Conservation (phyloP, 2,329 filamentous ascomycete genomes). For the Pyricularia sp. region DNA sequence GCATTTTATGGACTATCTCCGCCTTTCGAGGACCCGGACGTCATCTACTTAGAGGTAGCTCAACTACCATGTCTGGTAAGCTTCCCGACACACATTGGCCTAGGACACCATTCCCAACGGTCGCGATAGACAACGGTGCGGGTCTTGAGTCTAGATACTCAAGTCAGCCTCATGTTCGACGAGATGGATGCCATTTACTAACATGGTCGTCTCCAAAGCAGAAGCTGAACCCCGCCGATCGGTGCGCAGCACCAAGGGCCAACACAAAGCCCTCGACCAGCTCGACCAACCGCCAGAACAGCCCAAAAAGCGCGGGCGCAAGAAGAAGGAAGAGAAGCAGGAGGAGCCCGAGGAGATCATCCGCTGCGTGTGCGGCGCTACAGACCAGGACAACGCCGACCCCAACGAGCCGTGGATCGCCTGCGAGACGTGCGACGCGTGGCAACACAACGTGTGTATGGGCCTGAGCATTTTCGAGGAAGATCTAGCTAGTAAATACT, state of each 20-base stretch:
- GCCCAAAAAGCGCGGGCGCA: constrained; percentile 35
- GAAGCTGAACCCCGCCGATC: constrained; percentile 78
- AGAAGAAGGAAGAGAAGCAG: constrained; percentile 50
- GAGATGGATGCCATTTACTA: not conserved
- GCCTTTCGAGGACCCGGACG: not conserved
- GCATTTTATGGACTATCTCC: not conserved
- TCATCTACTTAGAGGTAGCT: not conserved
- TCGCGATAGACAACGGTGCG: not conserved
- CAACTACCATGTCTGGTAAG: constrained; percentile 8
- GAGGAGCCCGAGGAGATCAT: constrained; percentile 60
- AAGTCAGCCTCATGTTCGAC: not conserved
- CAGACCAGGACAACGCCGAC: constrained; percentile 65
- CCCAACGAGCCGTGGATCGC: constrained; percentile 88
- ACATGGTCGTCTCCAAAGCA: constrained; percentile 15
- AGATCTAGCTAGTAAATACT: constrained; percentile 72
- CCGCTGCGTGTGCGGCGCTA: constrained; percentile 83
- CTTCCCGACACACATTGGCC: not conserved
- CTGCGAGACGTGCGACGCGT: constrained; percentile 82
- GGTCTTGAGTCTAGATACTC: not conserved
- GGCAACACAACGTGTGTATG: constrained; percentile 97
- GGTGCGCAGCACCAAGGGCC: constrained; percentile 90
- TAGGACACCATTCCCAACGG: not conserved
- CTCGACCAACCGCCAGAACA: constrained; percentile 45
- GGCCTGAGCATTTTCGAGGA: constrained; percentile 68
- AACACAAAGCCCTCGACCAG: constrained; percentile 80